phyloP scores from a whole-genome alignment of 2,329 filamentous ascomycete species.

The Metarhizium guizhouense region DNA sequence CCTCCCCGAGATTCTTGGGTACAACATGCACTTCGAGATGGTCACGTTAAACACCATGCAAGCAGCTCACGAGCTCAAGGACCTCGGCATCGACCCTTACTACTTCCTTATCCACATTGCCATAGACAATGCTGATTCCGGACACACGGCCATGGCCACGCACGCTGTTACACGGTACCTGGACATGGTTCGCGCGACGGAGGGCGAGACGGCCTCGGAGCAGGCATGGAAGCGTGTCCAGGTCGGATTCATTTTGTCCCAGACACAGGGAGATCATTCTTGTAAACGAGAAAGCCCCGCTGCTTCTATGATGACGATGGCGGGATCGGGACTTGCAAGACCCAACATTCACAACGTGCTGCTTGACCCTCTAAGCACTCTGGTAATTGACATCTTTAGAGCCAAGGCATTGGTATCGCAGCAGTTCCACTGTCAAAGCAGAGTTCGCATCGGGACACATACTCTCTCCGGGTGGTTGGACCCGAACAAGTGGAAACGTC shows the following conservation, averaged over 20 bases:
- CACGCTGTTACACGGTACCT: conserved; percentile 29
- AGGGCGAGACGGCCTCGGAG: not conserved
- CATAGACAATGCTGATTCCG: conserved; percentile 40
- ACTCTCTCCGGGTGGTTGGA: conserved; percentile 6
- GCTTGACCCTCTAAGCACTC: not conserved
- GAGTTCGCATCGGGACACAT: conserved; percentile 5
- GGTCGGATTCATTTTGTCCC: conserved; percentile 8
- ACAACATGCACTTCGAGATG: conserved; percentile 39
- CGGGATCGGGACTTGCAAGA: not conserved
- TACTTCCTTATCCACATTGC: conserved; percentile 42
- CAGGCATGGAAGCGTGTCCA: conserved; percentile 9
- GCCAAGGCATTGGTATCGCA: conserved; percentile 6
- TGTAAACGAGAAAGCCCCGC: not conserved
- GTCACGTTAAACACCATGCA: conserved; percentile 19
- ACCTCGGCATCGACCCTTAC: conserved; percentile 31
- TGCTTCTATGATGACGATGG: not conserved
- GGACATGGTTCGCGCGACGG: conserved; percentile 16
- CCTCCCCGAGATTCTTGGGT: conserved; percentile 40
- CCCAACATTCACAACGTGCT: not conserved
- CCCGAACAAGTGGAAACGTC: not conserved
- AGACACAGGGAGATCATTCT: not conserved
- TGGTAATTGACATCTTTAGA: not conserved
- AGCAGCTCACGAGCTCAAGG: conserved; percentile 30
- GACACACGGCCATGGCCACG: conserved; percentile 38
- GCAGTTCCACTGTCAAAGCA: conserved; percentile 5